Evolutionary conservation across 2,329 filamentous ascomycete genomes (phyloP).

Genomic region (Cercospora sesami): DNA sequence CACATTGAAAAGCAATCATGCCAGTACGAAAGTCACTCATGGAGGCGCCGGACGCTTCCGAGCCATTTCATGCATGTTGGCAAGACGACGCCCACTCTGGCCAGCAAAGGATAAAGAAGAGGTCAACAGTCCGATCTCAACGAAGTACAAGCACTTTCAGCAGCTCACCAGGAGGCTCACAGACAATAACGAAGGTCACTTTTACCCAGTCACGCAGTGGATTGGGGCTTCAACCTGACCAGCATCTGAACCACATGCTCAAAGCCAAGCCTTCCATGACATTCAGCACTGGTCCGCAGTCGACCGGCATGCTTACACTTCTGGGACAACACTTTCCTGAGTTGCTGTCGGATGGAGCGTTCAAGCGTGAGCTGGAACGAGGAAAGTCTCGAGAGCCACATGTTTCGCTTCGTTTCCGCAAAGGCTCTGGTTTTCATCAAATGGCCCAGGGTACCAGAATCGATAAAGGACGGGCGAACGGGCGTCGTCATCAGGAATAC

Average conservation of each 20-base stretch:
- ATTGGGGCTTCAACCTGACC: neutral
- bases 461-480: neutral
- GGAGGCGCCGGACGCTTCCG: neutral
- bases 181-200: neutral
- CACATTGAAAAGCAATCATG: neutral
- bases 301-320: slow-evolving; percentile 1
- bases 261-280: neutral
- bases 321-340: slow-evolving; percentile 1
- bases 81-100: neutral
- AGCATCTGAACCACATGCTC: neutral
- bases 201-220: neutral
- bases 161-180: neutral
- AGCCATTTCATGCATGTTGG: neutral
- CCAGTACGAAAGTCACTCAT: neutral
- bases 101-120: neutral
- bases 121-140: neutral
- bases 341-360: neutral
- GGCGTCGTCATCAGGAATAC: neutral
- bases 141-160: neutral
- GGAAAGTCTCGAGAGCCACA: neutral
- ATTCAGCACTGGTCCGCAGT: neutral
- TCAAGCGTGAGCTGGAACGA: neutral
- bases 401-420: neutral
- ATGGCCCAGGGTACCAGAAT: neutral
- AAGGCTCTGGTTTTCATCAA: neutral